Evolutionary conservation across 2,329 filamentous ascomycete genomes (phyloP), one percentile per base, ranked within the genome.

Genomic region (Phaeosphaeria sp.): DNA sequence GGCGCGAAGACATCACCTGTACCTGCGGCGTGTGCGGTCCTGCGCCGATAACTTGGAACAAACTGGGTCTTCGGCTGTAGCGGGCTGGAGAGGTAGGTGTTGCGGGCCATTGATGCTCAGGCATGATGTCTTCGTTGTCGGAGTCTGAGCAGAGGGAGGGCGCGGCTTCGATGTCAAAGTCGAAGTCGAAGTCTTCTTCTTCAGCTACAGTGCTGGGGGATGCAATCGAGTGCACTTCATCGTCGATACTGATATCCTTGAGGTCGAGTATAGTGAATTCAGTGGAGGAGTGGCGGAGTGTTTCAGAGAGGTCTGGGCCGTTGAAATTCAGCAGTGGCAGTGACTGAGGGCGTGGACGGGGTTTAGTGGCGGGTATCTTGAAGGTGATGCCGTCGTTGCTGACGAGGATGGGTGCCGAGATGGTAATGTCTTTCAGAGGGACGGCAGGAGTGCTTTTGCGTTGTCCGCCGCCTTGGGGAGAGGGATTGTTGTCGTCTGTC

Each of bases 361-460:
- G 47, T 7, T 20, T 11, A 40, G 13, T 25, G 27, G 24, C 40
- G 44, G 51, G 56, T 20, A 54, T 36, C 39, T 24, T 46, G 42
- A 22, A 50, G 21, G 44, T 30, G 25, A 54, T 52, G 40, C 48
- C 42, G 11, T 49, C 39, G 36, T 53, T 13, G 40, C 44, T 52
- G 13, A 51, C 13, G 13, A 57, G 49, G n/a, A 61, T 36, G 3
- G 55, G 59, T 2, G 52, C 53, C 21, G 56, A 59, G 51, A 62
- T 57, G 2, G 48, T 55, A 49, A 62, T 51, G 27, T 39, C 48
- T 36, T 55, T 57, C 11, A 49, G 27, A 44, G 18, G n/a, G 42
- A 44, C 21, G 3, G 7, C 9, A 3, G 18, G 18, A 11, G 42
- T n/a, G 20, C 13, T 43, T 33, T 50, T 56, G 33, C 25, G 27